Evolutionary conservation across 2,329 filamentous ascomycete species (phyloP).

Genomic region (Daldinia eschscholtzii): DNA sequence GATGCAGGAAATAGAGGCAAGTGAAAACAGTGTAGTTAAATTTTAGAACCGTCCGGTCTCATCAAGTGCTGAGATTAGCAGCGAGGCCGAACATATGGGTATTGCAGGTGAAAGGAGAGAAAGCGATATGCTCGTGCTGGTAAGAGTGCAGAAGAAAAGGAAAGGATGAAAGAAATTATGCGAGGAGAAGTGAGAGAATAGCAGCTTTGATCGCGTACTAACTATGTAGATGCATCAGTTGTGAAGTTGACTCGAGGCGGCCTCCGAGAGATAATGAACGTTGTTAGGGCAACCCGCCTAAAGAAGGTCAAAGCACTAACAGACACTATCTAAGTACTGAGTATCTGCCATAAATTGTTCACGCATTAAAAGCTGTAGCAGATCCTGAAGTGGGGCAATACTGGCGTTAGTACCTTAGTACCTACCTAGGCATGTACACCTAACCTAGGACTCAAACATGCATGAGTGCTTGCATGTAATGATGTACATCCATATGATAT

Average conservation of each 20-base stretch:
- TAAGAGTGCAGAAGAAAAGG: neutral
- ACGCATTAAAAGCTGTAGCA: slow-evolving; percentile 4
- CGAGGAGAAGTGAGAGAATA: neutral
- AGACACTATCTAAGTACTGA: slow-evolving; percentile 47
- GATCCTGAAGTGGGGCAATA: slow-evolving; percentile 26
- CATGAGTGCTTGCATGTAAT: too few relatives aligned
- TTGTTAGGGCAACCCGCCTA: slow-evolving; percentile 30
- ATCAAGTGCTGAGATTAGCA: neutral
- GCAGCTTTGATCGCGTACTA: neutral
- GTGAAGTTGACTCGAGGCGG: slow-evolving; percentile 39
- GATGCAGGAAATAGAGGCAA: neutral
- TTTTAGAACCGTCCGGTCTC: neutral
- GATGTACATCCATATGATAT: too few relatives aligned
- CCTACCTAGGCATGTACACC: neutral
- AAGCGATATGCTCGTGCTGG: neutral
- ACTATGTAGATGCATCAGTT: slow-evolving; percentile 10
- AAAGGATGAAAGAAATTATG: slow-evolving; percentile 5
- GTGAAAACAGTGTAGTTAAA: neutral
- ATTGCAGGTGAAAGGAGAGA: neutral
- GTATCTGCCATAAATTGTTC: slow-evolving; percentile 28
- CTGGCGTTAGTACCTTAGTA: neutral
- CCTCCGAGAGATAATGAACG: slow-evolving; percentile 24
- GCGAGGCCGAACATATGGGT: neutral
- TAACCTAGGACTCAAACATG: too few relatives aligned
- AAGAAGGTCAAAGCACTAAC: slow-evolving; percentile 32